These are phyloP conservation scores for Solanum verrucosum DNA, from an alignment of 257 asterid genomes.

Conservation along the genomic window DNA sequence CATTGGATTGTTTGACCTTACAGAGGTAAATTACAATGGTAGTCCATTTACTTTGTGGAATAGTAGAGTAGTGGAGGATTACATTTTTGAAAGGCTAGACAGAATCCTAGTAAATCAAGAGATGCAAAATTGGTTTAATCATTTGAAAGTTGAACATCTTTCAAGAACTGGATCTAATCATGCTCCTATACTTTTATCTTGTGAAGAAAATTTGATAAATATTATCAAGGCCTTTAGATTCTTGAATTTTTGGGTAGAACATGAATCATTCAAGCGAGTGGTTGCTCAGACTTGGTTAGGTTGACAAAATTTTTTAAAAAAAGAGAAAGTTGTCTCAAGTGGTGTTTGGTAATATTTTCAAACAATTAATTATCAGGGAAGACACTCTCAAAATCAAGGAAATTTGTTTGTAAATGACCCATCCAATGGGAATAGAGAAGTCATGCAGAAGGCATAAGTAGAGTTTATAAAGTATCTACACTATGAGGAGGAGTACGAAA, in stretches of 20 bases:
- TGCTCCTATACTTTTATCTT: neutral
- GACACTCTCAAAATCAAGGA: neutral
- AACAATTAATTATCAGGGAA: too few relatives aligned
- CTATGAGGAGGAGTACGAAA: too few relatives aligned
- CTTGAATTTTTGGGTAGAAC: neutral
- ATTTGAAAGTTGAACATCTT: neutral
- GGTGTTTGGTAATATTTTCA: neutral
- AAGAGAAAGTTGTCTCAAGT: neutral
- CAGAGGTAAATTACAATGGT: neutral
- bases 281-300: neutral
- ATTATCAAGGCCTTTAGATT: neutral
- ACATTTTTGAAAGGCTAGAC: neutral
- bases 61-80: neutral
- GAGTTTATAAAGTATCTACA: neutral
- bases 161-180: too few relatives aligned
- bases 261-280: neutral
- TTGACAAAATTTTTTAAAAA: neutral
- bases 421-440: neutral
- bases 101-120: neutral
- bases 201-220: neutral
- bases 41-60: neutral
- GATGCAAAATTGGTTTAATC: too few relatives aligned
- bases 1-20: neutral
- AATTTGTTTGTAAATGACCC: neutral
- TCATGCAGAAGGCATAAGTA: neutral